Base-by-base conservation (phyloP, 305 asterid genomes). In the Fraxinus velutina region DNA sequence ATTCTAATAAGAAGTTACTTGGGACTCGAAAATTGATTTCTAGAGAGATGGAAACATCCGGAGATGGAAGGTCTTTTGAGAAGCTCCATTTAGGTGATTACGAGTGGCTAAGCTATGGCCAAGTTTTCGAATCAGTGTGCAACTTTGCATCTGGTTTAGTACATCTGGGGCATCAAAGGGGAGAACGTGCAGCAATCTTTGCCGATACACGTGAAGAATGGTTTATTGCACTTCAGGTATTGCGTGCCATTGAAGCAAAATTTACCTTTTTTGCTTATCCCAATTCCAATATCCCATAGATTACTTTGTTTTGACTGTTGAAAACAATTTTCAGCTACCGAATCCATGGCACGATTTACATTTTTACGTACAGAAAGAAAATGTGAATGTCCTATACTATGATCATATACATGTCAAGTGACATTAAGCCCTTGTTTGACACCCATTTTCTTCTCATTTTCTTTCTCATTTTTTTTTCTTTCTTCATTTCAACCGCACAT, bases 151-250 rank as follows among this genome's bases (percentile, higher is more conserved):
- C 98, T 77, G 99, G 98, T 84, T 87, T 96, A 79, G 94, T 85
- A 76, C 86, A 90, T 78, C 94, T 96, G 62, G 99, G 99, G 82
- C 98, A 96, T 89, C 89, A 83, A 85, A 96, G 81, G 89, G 97
- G 90, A 74, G 99, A 96, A 82, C 96, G 97, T 44, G 98, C 83
- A n/a, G 98, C 98, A 52, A 93, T 96, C 72, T 96, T 94, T 91
- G 98, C 99, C 73, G 99, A 96, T 87, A 94, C 99, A 44, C 83
- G 98, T 50, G 92, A 90, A 82, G 98, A 96, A 88, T 96, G 99
- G 99, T 91, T 94, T 83, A 88, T 96, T 79, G 97, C 99, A 15
- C 84, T 96, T 86, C 99, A 96, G 99, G 99, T 96, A 84, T 32
- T 79, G 66, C 21, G 44, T 55, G 57, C 81, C 82, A 37, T 83